Evolutionary conservation across 2,329 filamentous ascomycete genomes (phyloP), one percentile per base, ranked within the genome.

Genomic region (Aureobasidium pullulans): DNA sequence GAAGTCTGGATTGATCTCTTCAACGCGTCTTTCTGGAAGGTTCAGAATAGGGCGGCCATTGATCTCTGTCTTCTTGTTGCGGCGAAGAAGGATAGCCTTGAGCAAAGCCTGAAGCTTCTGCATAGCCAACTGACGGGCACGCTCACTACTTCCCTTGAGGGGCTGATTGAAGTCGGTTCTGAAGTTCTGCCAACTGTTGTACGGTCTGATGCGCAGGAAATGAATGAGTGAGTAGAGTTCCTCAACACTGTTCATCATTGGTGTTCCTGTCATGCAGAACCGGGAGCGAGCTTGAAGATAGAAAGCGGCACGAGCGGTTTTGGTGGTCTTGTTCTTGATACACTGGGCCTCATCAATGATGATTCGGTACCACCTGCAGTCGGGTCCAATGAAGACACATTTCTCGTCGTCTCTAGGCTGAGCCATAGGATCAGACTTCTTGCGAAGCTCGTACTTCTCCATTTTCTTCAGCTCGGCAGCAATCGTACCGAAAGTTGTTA

Each of bases 191-290:
- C 81, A 81, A 13, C 82, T 77, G 65, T 81, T 83, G 71, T 94
- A 96, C 2, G 90, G 90, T 61, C 80, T 80, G 68, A 95, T 92
- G 2, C 80, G 79, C 15, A 96, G 77, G 68, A 96, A 96, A 2
- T 83, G 81, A 46, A 96, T 78, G 19, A 96, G 75, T 0, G 90
- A 88, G 67, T 83, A 91, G 3, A 96, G 77, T 66, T 96, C 92
- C 28, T 82, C 77, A 2, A 93, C 84, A 11, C 81, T 84, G 66
- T 96, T 96, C 87, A 94, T 94, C 87, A 93, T 91, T 0, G 89
- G 89, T 0, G 89, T 94, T 29, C 89, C 89, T 3, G 86, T 90
- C 71, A 93, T 81, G 68, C 87, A 90, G 76, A 89, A 85, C 49
- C 89, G 80, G 68, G 88, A 83, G 37, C 75, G 77, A 13, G 87